Conservation (phyloP, 257 asterid genomes). For the Rehmannia glutinosa region DNA sequence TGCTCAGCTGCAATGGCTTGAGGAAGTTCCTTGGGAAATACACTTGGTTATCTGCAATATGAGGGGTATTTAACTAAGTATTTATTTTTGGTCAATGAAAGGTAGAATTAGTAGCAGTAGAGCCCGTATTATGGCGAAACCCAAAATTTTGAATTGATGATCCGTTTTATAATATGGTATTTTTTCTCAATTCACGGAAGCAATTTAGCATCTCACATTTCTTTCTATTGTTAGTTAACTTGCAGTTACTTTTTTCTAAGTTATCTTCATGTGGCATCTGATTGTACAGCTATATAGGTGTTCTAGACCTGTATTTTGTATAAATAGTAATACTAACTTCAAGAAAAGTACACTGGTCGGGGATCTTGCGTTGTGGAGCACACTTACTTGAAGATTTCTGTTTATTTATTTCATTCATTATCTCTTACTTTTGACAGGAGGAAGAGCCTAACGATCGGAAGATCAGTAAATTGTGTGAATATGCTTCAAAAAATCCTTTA, state of each 20-base stretch:
- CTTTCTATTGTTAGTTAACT: too few relatives aligned
- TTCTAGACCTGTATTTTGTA: background rate
- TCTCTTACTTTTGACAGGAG: slow-evolving; percentile 39
- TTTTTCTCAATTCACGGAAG: too few relatives aligned
- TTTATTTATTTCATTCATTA: slow-evolving; percentile 7
- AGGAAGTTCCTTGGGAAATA: background rate
- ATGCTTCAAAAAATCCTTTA: slow-evolving; percentile 72
- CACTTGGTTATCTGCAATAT: background rate
- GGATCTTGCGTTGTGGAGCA: slow-evolving; percentile 3
- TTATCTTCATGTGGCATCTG: background rate
- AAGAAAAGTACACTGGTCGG: background rate
- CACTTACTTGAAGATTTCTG: slow-evolving; percentile 1
- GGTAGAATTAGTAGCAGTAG: background rate
- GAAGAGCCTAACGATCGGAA: slow-evolving; percentile 76
- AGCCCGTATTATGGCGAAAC: background rate
- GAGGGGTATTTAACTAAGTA: background rate
- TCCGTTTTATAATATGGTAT: background rate
- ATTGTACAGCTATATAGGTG: background rate
- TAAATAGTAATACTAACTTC: background rate
- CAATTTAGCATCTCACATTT: too few relatives aligned
- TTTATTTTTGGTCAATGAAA: background rate
- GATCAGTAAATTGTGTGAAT: slow-evolving; percentile 71
- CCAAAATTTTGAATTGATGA: background rate
- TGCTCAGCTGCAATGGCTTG: too few relatives aligned
- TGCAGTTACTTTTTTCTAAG: too few relatives aligned